A percentile compares a stretch with the other conserved stretches of the same genome.
Evolutionary conservation across 2,329 filamentous ascomycete genomes (phyloP).

Genomic region (Fusarium continuum): DNA sequence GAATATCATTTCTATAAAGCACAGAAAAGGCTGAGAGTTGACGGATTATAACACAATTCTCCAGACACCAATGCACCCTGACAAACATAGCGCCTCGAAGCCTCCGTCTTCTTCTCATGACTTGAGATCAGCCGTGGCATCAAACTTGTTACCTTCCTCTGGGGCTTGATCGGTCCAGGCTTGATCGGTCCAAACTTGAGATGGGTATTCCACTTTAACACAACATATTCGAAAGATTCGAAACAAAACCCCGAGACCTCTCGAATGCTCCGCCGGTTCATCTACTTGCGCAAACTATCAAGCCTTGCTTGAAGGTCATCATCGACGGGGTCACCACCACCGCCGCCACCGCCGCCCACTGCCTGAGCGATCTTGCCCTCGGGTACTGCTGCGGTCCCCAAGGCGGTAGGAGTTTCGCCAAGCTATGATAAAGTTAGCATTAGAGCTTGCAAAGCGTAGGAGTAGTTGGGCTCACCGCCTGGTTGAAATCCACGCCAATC

Average conservation of each 20-base stretch:
- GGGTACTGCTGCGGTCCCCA: slow-evolving; percentile 76
- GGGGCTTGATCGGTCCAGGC: neutral
- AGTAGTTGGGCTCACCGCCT: slow-evolving; percentile 71
- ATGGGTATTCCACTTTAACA: neutral
- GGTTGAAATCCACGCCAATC: slow-evolving; percentile 92
- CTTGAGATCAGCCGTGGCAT: neutral
- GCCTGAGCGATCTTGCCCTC: slow-evolving; percentile 88
- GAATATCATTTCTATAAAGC: slow-evolving; percentile 30
- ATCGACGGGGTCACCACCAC: slow-evolving; percentile 72
- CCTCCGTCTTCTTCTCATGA: neutral
- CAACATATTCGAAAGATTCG: neutral
- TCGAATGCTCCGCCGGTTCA: neutral
- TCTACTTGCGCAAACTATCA: slow-evolving; percentile 78
- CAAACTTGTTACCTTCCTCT: neutral
- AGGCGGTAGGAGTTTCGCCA: slow-evolving; percentile 86
- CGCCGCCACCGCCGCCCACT: slow-evolving; percentile 69
- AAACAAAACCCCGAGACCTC: neutral
- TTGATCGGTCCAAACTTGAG: neutral
- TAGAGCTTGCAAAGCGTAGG: slow-evolving; percentile 31
- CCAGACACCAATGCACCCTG: slow-evolving; percentile 41
- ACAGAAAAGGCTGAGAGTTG: slow-evolving; percentile 25
- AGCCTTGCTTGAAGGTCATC: slow-evolving; percentile 94
- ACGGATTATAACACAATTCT: slow-evolving; percentile 35
- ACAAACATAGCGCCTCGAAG: slow-evolving; percentile 32
- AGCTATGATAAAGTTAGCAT: slow-evolving; percentile 65